Evolutionary conservation across 208 protist species (phyloP).

Genomic region (Tritrichomonas musculus): DNA sequence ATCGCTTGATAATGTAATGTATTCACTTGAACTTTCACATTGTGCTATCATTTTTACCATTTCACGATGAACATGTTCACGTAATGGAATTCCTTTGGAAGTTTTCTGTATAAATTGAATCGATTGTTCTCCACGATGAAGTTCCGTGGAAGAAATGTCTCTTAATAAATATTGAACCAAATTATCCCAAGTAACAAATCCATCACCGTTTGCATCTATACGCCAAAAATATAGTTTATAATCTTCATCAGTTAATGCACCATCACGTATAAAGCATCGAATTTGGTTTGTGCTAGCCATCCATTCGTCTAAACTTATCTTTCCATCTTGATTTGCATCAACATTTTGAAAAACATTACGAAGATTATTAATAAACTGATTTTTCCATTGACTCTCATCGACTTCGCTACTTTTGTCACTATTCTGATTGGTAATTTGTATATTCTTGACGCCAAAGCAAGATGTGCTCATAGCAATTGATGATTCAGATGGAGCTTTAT

Average conservation of each 20-base stretch:
- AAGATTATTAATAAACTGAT: no score
- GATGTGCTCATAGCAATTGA: no score
- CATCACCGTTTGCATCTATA: neutral
- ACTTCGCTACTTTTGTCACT: no score
- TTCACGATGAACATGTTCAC: neutral
- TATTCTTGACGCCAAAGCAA: no score
- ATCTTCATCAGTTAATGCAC: neutral
- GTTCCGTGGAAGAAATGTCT: neutral
- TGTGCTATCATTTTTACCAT: neutral
- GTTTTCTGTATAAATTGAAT: neutral
- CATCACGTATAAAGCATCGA: neutral
- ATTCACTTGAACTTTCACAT: neutral
- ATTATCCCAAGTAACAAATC: constrained; percentile 13
- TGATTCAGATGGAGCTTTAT: no score
- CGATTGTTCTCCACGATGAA: neutral
- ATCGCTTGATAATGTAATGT: neutral
- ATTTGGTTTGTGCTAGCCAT: neutral
- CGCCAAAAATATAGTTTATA: neutral
- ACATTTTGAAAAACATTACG: neutral
- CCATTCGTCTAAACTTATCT: constrained; percentile 26
- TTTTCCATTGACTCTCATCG: no score
- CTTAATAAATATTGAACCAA: neutral
- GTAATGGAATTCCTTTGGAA: no score
- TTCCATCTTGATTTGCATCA: neutral
- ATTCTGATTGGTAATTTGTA: no score